Conservation (phyloP, 2,329 filamentous ascomycete species). For the Botrytis galanthina region DNA sequence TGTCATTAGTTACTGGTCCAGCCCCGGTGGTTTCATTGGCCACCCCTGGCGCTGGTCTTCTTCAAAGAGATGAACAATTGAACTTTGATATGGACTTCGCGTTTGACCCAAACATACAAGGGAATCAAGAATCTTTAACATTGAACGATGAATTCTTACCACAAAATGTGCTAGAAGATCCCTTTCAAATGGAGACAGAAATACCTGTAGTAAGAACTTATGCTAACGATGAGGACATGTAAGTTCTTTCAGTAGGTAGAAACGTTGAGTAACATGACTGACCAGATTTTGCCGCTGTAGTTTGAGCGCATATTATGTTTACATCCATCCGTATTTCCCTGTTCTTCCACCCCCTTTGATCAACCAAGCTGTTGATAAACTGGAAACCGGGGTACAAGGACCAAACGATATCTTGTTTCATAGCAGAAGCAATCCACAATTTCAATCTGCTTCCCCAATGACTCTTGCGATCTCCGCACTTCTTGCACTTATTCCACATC, state of each 20-base stretch:
- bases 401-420: conserved; percentile 37
- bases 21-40: conserved; percentile 13
- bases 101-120: neutral
- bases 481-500: conserved; percentile 48
- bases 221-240: conserved; percentile 34
- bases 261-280: neutral
- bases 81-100: conserved; percentile 11
- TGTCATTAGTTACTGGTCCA: conserved; percentile 10
- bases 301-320: conserved; percentile 52
- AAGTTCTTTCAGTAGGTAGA: conserved; percentile 7
- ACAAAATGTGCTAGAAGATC: conserved; percentile 21
- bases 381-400: conserved; percentile 31
- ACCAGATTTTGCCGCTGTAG: conserved; percentile 30
- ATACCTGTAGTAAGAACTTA: conserved; percentile 27
- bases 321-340: conserved; percentile 51
- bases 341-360: conserved; percentile 46
- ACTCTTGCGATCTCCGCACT: conserved; percentile 49
- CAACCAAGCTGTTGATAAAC: conserved; percentile 30
- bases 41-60: conserved; percentile 15
- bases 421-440: conserved; percentile 39
- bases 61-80: conserved; percentile 7
- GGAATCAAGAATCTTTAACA: neutral
- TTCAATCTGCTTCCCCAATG: conserved; percentile 46
- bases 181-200: neutral
- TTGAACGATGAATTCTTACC: conserved; percentile 24